Percentiles rank a stretch among this genome's conserved stretches.
Evolutionary conservation across 768 basidiomycete genomes (phyloP).

Genomic region (Lactarius evosmus): DNA sequence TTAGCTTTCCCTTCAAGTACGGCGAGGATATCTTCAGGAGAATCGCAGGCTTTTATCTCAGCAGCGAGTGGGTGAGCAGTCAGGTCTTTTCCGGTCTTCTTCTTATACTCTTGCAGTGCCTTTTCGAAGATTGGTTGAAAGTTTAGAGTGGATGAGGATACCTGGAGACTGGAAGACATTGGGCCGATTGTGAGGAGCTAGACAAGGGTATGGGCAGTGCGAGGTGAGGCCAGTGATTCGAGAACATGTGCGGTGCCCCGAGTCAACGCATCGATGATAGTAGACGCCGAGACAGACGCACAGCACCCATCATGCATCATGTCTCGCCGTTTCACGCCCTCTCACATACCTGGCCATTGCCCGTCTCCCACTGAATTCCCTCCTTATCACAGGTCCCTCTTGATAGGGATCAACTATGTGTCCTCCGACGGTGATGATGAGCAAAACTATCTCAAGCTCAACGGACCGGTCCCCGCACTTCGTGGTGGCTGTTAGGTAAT

Average conservation of each 20-base stretch:
- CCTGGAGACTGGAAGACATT: background rate
- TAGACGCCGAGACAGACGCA: too few relatives aligned
- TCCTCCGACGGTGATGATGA: too few relatives aligned
- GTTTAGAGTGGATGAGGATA: background rate
- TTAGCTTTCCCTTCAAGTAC: background rate
- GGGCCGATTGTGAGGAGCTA: background rate
- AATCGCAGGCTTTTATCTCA: background rate
- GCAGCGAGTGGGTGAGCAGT: background rate
- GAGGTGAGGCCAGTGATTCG: too few relatives aligned
- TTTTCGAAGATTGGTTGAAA: too few relatives aligned
- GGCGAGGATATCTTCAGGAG: background rate
- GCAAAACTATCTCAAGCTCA: too few relatives aligned
- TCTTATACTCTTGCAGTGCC: too few relatives aligned
- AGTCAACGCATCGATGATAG: too few relatives aligned
- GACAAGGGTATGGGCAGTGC: background rate
- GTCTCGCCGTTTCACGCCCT: background rate
- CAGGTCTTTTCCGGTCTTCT: background rate
- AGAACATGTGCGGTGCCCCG: too few relatives aligned
- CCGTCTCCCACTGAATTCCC: background rate
- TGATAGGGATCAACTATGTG: slow-evolving; percentile 14
- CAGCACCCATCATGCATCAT: too few relatives aligned
- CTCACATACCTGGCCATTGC: background rate
- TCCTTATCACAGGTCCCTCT: background rate
- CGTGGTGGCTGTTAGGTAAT: too few relatives aligned
- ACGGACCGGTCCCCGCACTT: background rate